Base-by-base conservation (phyloP, 1,284 basidiomycete genomes). In the Stygiomarasmius scandens region DNA sequence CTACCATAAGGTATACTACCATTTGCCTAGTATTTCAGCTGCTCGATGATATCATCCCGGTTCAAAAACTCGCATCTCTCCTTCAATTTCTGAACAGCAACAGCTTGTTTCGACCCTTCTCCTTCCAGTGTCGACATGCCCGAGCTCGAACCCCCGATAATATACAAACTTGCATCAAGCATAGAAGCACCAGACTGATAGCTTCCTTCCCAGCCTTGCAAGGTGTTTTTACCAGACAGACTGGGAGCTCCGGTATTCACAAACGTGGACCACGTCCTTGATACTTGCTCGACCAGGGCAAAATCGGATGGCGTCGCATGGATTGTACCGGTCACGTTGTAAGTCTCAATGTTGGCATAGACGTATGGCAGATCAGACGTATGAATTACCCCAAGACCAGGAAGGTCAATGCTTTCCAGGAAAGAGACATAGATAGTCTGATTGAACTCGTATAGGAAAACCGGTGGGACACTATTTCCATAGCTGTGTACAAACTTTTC, bases 11-110 rank as follows among this genome's bases (percentile, higher is more conserved):
- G 12, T 32, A 32, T 12, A 32, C 29, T 12, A 32, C 38, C 6
- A 6, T n/a, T 12, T 41, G 16, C 38, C n/a, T 23, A 52, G 50
- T 52, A 52, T 16, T 43, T 32, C 32, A 52, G 19, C 32, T 52
- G 50, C 34, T 36, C 50, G 41, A 52, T 41, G 9, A 52, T 24
- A n/a, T 38, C 50, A 38, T 32, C 29, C 16, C 50, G 19, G 24
- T 52, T 52, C 29, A 52, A 41, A 20, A 52, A 52, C 22, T 41
- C 50, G 12, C 50, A 52, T 36, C 50, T 36, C 9, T 52, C 50
- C 34, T 38, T 41, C 29, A 52, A 41, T n/a, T 43, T 36, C 34
- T 52, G 50, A 3, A 12, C 25, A 6, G n/a, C 32, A 12, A 52
- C n/a, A 8, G 20, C 50, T n/a, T 36, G 4, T 12, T 38, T 41